Evolutionary conservation across 805 yeast genomes (phyloP).

Genomic region (Tetrapisispora nanseiensis): DNA sequence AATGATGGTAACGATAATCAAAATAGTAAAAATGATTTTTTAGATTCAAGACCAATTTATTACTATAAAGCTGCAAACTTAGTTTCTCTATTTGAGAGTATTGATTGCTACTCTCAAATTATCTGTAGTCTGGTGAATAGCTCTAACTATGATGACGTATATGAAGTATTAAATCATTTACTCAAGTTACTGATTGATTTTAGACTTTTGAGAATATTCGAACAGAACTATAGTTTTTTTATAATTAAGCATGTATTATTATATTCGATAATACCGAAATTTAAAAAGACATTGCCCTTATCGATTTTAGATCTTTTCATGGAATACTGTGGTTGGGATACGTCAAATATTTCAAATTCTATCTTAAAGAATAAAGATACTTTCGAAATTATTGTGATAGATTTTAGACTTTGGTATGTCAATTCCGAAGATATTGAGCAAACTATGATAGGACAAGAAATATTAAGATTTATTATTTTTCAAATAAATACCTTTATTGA

Average conservation of each 20-base stretch:
- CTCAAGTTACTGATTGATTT: constrained; percentile 12
- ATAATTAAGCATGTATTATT: constrained; percentile 14
- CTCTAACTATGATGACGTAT: constrained; percentile 8
- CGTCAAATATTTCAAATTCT: constrained; percentile 42
- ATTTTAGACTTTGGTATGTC: constrained; percentile 46
- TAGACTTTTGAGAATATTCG: constrained; percentile 12
- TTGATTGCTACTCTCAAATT: constrained; percentile 12
- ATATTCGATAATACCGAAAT: constrained; percentile 6
- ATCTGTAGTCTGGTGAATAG: constrained; percentile 9
- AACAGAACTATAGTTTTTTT: constrained; percentile 14
- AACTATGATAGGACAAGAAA: constrained; percentile 24
- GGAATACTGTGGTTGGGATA: constrained; percentile 47
- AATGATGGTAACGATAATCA: neutral
- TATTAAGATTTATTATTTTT: constrained; percentile 43
- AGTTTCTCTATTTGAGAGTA: constrained; percentile 12
- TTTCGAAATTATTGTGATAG: constrained; percentile 50
- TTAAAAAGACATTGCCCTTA: constrained; percentile 26
- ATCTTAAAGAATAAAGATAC: constrained; percentile 46
- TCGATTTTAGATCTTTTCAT: constrained; percentile 41
- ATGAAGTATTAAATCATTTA: constrained; percentile 12
- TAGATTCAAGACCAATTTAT: constrained; percentile 7
- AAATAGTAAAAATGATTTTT: neutral
- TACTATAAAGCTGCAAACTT: constrained; percentile 12
- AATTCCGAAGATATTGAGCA: neutral
- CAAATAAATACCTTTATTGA: constrained; percentile 50